phyloP scores from a whole-genome alignment of 148 eudicot species.

The Rhododendron kiyosumense region DNA sequence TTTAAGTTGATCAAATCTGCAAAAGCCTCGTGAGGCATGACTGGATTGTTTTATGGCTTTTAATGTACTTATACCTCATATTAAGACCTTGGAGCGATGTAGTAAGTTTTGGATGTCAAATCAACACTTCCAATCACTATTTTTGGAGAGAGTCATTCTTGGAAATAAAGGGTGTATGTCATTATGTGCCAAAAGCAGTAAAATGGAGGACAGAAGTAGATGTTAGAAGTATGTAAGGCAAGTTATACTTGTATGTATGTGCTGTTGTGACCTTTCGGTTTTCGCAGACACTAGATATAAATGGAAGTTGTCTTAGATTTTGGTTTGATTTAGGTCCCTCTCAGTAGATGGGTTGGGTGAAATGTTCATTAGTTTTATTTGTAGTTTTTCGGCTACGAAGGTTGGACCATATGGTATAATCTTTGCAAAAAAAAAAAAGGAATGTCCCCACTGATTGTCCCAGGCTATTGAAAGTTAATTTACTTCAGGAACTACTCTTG shows the following conservation, averaged over 20 bases:
- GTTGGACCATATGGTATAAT: background rate
- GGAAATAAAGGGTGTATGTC: background rate
- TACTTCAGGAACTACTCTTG: background rate
- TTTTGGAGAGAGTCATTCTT: background rate
- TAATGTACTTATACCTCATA: background rate
- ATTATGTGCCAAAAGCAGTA: background rate
- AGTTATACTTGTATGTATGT: background rate
- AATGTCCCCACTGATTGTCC: background rate
- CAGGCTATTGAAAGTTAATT: background rate
- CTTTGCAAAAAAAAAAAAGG: background rate
- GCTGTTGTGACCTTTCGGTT: background rate
- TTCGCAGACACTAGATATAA: background rate
- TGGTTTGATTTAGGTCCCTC: background rate
- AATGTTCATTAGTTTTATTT: background rate
- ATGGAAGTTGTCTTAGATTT: background rate
- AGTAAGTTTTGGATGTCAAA: background rate
- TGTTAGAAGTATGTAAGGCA: background rate
- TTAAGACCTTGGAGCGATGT: background rate
- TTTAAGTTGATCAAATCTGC: background rate
- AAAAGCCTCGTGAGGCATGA: background rate
- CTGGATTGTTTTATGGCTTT: background rate
- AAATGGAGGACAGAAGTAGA: background rate
- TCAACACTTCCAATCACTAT: background rate
- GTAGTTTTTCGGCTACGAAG: background rate
- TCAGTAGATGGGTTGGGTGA: background rate